Evolutionary conservation across 345 rosid species (phyloP), one percentile per base, ranked within the genome.

Genomic region (Camelina hispida): DNA sequence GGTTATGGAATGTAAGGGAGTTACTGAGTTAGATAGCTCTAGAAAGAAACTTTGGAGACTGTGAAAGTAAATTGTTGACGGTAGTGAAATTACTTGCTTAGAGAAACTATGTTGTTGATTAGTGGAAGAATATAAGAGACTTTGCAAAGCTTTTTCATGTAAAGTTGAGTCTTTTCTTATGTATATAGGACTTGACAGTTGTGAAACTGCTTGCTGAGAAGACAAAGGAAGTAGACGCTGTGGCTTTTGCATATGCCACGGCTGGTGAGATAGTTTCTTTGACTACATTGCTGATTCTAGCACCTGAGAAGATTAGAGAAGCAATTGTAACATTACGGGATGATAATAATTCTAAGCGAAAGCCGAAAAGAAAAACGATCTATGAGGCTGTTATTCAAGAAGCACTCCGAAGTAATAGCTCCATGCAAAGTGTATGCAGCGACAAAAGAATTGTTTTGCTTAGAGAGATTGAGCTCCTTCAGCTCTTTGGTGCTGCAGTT

Each of bases 401-500:
- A 79, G 91, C 92, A 5, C 17, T 85, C 73, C 52, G 66, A 1
- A 55, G 82, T 25, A 80, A 91, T 46, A 67, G 75, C 6, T 80
- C 71, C 5, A 53, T 76, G 18, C 34, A 78, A 66, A 65, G 72
- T 63, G 81, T 71, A 69, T 66, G 70, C 16, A 72, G 58, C 6
- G 67, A 61, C 77, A 88, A 82, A 69, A 75, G 94, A 59, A 86
- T 82, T 77, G 83, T 90, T 44, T 69, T 86, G 81, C 91, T 92
- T 60, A 56, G 81, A 54, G 88, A 79, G 84, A 88, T 90, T 59
- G 91, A 81, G 84, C 69, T 93, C 80, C 91, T 90, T 61, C 96
- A 88, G 81, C 84, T 88, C 54, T 90, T 86, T 43, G 93, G 84
- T 20, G 86, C 87, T 22, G 86, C 76, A 6, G 71, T 84, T 66